Evolutionary conservation across 192 early-diverging fungal genomes (phyloP).

Genomic region (Obelidium mucronatum): DNA sequence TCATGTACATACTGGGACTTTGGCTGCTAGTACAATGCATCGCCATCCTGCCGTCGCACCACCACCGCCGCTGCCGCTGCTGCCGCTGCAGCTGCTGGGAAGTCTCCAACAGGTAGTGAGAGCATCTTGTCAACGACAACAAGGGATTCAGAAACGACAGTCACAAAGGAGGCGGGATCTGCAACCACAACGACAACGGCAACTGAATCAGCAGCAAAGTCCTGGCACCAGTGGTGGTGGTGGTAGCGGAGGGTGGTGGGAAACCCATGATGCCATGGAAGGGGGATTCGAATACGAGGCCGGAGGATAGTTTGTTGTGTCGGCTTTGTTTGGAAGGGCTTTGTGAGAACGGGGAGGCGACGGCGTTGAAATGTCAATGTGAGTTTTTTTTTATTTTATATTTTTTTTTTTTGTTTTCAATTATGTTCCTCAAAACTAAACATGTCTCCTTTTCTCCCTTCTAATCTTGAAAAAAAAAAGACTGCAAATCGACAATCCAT

Average conservation of each 20-base stretch:
- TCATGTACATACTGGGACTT: too few relatives aligned
- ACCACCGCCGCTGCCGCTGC: too few relatives aligned
- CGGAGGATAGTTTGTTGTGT: constrained; percentile 30
- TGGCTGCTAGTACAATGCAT: too few relatives aligned
- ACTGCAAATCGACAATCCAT: constrained; percentile 62
- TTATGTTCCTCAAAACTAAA: background rate
- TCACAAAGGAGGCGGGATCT: background rate
- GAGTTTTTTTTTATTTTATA: constrained; percentile 12
- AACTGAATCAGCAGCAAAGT: background rate
- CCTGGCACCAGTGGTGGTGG: too few relatives aligned
- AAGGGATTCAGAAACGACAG: too few relatives aligned
- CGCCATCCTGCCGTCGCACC: too few relatives aligned
- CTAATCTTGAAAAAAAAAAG: constrained; percentile 32
- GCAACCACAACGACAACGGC: background rate
- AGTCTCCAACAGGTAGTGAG: constrained; percentile 15
- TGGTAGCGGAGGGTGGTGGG: background rate
- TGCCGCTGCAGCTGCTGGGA: background rate
- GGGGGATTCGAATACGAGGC: constrained; percentile 25
- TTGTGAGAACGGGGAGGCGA: constrained; percentile 3
- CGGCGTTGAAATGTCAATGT: constrained; percentile 49
- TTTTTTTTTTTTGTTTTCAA: background rate
- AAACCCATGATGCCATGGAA: constrained; percentile 24
- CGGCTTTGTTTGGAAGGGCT: constrained; percentile 42
- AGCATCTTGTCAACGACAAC: background rate
- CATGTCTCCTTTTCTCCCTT: background rate